These are phyloP conservation scores for Sesbania bispinosa DNA, from an alignment of 306 rosid species.

Conservation along the genomic window DNA sequence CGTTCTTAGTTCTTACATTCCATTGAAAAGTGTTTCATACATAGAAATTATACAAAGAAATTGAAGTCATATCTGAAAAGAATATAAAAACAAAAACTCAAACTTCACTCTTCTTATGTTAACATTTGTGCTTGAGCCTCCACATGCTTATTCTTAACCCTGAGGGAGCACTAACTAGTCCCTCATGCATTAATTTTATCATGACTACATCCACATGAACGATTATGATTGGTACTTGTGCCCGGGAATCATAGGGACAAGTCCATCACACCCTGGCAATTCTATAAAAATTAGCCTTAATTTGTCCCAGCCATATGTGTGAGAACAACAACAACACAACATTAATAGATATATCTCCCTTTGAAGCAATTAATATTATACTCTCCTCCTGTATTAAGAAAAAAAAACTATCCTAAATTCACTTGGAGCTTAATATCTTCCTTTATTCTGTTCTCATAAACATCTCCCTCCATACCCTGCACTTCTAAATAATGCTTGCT, in stretches of 20 bases:
- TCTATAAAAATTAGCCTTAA: background rate
- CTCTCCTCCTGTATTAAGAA: background rate
- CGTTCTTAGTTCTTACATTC: background rate
- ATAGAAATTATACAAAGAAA: slow-evolving; percentile 18
- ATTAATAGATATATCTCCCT: background rate
- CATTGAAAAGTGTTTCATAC: slow-evolving; percentile 18
- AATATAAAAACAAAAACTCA: slow-evolving; percentile 13
- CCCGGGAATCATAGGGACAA: slow-evolving; percentile 17
- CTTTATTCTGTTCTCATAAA: slow-evolving; percentile 36
- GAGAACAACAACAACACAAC: slow-evolving; percentile 11
- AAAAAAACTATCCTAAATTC: background rate
- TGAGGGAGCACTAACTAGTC: background rate
- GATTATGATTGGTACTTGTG: slow-evolving; percentile 19
- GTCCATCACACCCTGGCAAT: slow-evolving; percentile 12
- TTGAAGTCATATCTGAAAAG: slow-evolving; percentile 7
- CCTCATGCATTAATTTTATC: slow-evolving; percentile 14
- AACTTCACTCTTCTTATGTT: slow-evolving; percentile 42
- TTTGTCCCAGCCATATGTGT: background rate
- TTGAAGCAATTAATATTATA: slow-evolving; percentile 17
- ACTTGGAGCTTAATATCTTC: no score
- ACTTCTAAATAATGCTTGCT: slow-evolving; percentile 74
- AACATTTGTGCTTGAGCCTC: slow-evolving; percentile 17
- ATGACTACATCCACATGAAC: slow-evolving; percentile 9
- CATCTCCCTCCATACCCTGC: slow-evolving; percentile 98
- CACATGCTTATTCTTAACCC: slow-evolving; percentile 12